Evolutionary conservation across 148 eudicot genomes (phyloP).

Genomic region (Rhododendron mucronatum): DNA sequence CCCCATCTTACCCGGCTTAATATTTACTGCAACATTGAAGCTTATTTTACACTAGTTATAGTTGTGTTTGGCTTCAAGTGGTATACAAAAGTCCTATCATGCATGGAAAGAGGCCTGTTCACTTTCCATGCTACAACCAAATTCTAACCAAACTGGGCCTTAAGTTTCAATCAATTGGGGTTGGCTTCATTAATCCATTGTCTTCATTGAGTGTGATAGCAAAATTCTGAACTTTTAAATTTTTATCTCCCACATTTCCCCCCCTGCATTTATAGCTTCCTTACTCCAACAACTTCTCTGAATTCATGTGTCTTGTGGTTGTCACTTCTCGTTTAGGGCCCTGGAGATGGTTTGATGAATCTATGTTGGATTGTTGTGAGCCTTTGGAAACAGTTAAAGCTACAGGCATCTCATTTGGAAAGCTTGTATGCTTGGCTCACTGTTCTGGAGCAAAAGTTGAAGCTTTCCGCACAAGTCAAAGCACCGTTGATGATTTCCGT

Average conservation of each 20-base stretch:
- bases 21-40: background rate
- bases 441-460: conserved; percentile 86
- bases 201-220: background rate
- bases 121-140: background rate
- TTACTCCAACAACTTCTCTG: background rate
- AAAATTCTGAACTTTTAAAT: background rate
- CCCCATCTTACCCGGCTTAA: background rate
- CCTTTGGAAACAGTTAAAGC: conserved; percentile 83
- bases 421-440: conserved; percentile 75
- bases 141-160: background rate
- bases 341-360: conserved; percentile 98
- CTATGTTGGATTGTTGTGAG: conserved; percentile 92
- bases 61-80: background rate
- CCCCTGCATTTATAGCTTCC: background rate
- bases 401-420: conserved; percentile 77
- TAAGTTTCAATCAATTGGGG: background rate
- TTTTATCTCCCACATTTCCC: background rate
- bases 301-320: conserved; percentile 5
- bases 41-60: background rate
- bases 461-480: conserved; percentile 63
- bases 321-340: conserved; percentile 46
- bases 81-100: background rate
- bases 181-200: background rate
- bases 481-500: conserved; percentile 69
- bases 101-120: background rate